A percentile compares a stretch with the other conserved stretches of the same genome.
phyloP scores from a whole-genome alignment of 129 eudicot species.

The Helianthus tuberosus region DNA sequence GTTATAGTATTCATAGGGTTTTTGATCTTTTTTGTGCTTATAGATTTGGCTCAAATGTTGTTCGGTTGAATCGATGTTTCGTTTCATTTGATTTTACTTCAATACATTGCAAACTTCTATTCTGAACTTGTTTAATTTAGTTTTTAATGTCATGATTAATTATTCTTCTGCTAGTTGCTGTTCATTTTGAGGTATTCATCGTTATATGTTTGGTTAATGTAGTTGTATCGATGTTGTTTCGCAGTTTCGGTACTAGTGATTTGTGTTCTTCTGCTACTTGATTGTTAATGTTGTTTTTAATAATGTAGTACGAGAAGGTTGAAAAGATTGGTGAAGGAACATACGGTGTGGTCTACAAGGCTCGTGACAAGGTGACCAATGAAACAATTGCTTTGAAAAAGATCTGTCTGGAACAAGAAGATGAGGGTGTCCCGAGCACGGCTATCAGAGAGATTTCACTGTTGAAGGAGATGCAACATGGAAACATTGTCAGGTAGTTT shows the following conservation, averaged over 20 bases:
- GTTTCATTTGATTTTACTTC: neutral
- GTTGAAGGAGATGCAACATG: too few species aligned
- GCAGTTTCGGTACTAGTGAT: slow-evolving; percentile 4
- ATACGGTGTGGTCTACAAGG: slow-evolving; percentile 90
- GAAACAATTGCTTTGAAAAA: too few species aligned
- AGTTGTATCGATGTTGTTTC: neutral
- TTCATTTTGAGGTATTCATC: neutral
- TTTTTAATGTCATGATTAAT: neutral
- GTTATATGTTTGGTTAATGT: neutral
- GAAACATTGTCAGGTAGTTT: too few species aligned
- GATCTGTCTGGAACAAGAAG: too few species aligned
- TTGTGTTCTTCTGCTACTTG: neutral
- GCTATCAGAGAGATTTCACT: too few species aligned
- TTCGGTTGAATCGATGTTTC: too few species aligned
- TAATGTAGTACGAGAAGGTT: slow-evolving; percentile 76
- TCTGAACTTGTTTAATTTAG: slow-evolving; percentile 14
- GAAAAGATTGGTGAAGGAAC: slow-evolving; percentile 99
- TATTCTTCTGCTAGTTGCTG: too few species aligned
- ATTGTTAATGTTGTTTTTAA: neutral
- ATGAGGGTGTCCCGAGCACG: too few species aligned
- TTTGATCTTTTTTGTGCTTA: too few species aligned
- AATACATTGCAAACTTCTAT: neutral
- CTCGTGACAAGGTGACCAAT: too few species aligned
- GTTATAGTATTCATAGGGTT: too few species aligned
- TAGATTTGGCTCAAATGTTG: neutral